Percentiles rank a stretch among this genome's conserved stretches.
Conservation (phyloP, 768 basidiomycete genomes). For the Auricularia sp. region DNA sequence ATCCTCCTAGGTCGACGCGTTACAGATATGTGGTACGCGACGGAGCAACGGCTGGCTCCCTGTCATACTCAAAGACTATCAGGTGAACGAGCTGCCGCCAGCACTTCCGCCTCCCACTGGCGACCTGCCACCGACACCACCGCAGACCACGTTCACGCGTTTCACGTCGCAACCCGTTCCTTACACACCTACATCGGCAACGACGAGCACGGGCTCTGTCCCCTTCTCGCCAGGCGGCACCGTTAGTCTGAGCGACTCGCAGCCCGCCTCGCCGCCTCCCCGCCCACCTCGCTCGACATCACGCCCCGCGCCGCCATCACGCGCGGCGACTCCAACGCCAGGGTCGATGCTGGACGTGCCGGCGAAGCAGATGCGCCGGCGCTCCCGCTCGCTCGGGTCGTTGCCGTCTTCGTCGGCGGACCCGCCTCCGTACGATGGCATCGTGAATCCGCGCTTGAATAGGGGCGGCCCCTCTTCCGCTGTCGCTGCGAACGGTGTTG, state of each 20-base stretch:
- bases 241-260: no score
- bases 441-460: background rate
- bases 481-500: background rate
- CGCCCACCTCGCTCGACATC: background rate
- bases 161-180: background rate
- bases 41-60: background rate
- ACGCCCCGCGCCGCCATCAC: background rate
- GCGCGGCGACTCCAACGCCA: background rate
- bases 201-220: no score
- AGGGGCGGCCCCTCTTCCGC: background rate
- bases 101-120: background rate
- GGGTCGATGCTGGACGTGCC: background rate
- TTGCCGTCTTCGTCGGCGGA: background rate
- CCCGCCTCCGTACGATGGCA: no score
- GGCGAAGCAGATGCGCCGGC: background rate
- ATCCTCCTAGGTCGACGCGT: background rate
- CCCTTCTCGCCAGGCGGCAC: no score
- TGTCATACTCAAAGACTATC: background rate
- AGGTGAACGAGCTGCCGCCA: background rate
- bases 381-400: background rate
- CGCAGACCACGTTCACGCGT: background rate
- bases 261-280: background rate
- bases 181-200: no score
- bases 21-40: background rate
- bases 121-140: background rate